Percentiles rank a stretch among this genome's conserved stretches.
phyloP scores from a whole-genome alignment of 2,329 filamentous ascomycete genomes.

The Penicillium paneum region DNA sequence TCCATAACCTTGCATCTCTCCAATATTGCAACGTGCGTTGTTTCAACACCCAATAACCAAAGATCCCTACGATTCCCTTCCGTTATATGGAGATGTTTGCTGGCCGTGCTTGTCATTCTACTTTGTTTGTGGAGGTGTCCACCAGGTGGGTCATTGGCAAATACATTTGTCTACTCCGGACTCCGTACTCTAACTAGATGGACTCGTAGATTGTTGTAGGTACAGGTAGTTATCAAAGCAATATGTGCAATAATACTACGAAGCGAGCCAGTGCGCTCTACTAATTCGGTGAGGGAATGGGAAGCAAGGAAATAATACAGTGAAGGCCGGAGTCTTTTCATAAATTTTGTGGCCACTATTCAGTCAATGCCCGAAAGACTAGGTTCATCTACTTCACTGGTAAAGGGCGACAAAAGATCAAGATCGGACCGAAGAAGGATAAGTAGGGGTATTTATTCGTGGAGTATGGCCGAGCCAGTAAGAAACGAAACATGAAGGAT shows the following conservation, averaged over 20 bases:
- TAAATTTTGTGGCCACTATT: neutral
- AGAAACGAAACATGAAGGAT: neutral
- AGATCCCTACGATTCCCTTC: neutral
- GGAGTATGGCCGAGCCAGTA: neutral
- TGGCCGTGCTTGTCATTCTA: neutral
- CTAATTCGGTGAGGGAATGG: neutral
- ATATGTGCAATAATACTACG: neutral
- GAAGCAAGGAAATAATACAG: neutral
- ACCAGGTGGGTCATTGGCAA: neutral
- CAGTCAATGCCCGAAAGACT: neutral
- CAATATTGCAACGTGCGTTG: neutral
- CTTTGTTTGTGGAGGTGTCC: neutral
- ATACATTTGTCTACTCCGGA: neutral
- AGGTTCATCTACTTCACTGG: neutral
- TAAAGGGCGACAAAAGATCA: neutral
- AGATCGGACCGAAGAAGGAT: neutral
- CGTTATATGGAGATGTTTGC: neutral
- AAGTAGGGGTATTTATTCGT: neutral
- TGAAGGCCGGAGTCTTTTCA: neutral
- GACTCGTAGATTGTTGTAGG: too few species aligned
- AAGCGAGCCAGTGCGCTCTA: neutral
- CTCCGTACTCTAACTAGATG: too few species aligned
- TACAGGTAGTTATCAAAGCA: neutral
- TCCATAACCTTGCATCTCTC: too few species aligned
- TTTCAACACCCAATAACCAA: neutral